Base-by-base conservation (phyloP, 192 early-diverging fungal species). In the Jimgerdemannia flammicorona region DNA sequence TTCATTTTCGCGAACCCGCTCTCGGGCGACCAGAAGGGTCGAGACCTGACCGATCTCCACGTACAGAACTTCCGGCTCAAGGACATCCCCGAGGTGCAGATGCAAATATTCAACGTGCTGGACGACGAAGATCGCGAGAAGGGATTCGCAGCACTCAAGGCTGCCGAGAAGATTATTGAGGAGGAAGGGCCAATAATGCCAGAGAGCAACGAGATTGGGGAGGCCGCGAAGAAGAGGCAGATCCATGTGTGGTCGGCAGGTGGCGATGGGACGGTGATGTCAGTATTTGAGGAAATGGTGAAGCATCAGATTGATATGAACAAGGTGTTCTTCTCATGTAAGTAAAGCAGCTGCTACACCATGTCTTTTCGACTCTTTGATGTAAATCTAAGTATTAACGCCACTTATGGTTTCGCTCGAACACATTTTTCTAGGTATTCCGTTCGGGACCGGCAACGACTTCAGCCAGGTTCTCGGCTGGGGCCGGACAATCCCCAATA, bases 1-100 rank as follows among this genome's bases (percentile, higher is more conserved):
- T 91, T 93, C 73, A 93, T 93, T 39, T 93, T 93, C 78, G 89
- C 89, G 43, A 93, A 93, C 76, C 92, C 92, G n/a, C 76, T 86
- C 7, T 90, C 89, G 0, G 92, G 92, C 29, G 90, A 91, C 80
- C 90, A 88, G 74, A 87, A 91, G 43, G 92, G 92, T 0, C 74
- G 80, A 10, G 84, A 81, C 65, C 79, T 93, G 70, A 81, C 90
- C 69, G 74, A 87, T 54, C 80, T 93, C 79, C 81, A 85, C 8
- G 75, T 91, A 66, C 87, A 89, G 68, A 89, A 90, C 77, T 93
- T 91, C 78, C 89, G 92, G 64, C 77, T 93, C 70, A 82, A 87
- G 59, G 80, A 85, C 67, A 75, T 84, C 40, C 91, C 90, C 18
- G 81, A 88, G 18, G 89, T 93, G 29, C 91, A 93, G 74, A 87